Conservation (phyloP, 371 early-diverging fungal genomes). For the Funneliformis caledonium region DNA sequence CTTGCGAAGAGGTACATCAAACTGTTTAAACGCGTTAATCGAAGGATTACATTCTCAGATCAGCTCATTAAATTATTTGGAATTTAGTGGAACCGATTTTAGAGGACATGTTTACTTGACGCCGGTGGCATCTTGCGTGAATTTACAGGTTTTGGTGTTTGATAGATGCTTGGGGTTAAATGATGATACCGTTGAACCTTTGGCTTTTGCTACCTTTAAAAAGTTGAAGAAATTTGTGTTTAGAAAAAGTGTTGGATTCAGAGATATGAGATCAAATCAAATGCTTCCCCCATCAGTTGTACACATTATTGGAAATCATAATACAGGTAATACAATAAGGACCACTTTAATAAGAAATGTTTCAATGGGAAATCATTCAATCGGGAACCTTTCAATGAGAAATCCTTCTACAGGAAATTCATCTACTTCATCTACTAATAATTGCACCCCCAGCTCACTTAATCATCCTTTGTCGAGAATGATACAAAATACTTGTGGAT, state of each 20-base stretch:
- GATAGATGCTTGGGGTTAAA: slow-evolving; percentile 13
- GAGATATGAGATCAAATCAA: slow-evolving; percentile 8
- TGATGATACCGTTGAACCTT: slow-evolving; percentile 22
- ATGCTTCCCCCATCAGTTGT: neutral
- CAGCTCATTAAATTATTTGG: slow-evolving; percentile 28
- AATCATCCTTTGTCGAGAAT: slow-evolving; percentile 1
- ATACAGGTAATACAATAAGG: neutral
- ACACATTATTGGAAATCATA: neutral
- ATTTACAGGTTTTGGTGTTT: slow-evolving; percentile 19
- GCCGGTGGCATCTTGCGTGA: neutral
- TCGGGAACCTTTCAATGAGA: neutral
- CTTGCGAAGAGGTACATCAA: slow-evolving; percentile 16
- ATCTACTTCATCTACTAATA: neutral
- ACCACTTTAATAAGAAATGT: neutral
- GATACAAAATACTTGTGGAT: slow-evolving; percentile 29
- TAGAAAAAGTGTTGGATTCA: slow-evolving; percentile 13
- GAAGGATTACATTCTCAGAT: slow-evolving; percentile 11
- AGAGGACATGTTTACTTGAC: neutral
- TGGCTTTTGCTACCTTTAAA: slow-evolving; percentile 16
- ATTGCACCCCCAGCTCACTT: neutral
- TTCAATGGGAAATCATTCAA: neutral
- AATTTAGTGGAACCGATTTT: slow-evolving; percentile 29
- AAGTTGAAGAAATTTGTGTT: slow-evolving; percentile 32
- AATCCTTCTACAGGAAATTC: no score
- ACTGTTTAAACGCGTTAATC: neutral